Evolutionary conservation across 1,284 basidiomycete species (phyloP).

Genomic region (Leccinum colubrinum): DNA sequence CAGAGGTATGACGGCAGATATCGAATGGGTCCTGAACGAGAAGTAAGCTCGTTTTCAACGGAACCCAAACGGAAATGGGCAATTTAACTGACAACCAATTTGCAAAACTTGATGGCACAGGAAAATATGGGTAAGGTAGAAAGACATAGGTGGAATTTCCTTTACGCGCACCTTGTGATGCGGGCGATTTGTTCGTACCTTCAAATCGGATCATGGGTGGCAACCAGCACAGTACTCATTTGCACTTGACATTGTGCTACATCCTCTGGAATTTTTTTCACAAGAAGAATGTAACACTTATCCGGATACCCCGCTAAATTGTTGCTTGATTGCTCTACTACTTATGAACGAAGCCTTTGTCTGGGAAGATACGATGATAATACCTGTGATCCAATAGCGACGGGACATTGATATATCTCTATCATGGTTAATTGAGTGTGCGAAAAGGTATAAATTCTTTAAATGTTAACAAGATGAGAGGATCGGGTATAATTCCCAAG

Average conservation of each 20-base stretch:
- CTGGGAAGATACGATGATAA: conserved; percentile 4
- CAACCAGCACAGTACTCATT: no score
- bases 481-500: conserved; percentile 4
- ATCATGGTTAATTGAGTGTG: not conserved
- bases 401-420: conserved; percentile 2
- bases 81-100: conserved; percentile 1
- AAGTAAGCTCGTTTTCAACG: conserved; percentile 31
- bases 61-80: not conserved
- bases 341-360: not conserved
- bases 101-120: no score
- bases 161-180: no score
- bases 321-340: not conserved
- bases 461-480: not conserved
- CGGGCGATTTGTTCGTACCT: no score
- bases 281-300: not conserved
- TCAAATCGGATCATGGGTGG: no score
- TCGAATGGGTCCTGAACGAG: conserved; percentile 59
- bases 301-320: not conserved
- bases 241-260: no score
- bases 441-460: conserved; percentile 1
- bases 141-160: no score
- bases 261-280: not conserved
- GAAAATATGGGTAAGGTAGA: no score
- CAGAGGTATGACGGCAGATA: conserved; percentile 39
- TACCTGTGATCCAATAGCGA: conserved; percentile 7